A percentile compares a stretch with the other conserved stretches of the same genome.
These are phyloP conservation scores for Puccinia coronata DNA, from an alignment of 1,284 basidiomycete species.

Conservation along the genomic window DNA sequence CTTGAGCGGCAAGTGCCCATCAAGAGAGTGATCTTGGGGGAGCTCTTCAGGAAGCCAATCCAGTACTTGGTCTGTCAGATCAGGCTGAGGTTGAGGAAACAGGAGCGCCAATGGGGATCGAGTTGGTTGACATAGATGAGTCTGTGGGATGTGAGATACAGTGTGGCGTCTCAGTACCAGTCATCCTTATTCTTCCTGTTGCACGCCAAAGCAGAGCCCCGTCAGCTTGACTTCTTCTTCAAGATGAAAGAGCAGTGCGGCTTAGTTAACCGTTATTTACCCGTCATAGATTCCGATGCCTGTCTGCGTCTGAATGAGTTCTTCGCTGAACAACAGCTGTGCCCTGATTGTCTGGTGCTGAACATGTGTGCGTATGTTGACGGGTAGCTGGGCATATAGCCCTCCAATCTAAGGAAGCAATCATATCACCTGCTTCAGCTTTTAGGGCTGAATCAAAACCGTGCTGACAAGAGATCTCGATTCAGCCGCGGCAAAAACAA, in stretches of 20 bases:
- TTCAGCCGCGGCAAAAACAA: background rate
- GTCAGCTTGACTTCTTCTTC: background rate
- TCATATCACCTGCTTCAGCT: too few relatives aligned
- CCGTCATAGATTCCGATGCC: too few relatives aligned
- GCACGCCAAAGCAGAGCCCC: too few relatives aligned
- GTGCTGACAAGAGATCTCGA: background rate
- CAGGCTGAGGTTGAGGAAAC: slow-evolving; percentile 65
- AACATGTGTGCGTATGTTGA: slow-evolving; percentile 23
- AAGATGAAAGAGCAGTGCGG: slow-evolving; percentile 56
- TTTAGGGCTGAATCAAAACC: too few relatives aligned
- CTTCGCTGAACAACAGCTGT: slow-evolving; percentile 69
- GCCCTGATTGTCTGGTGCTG: slow-evolving; percentile 53
- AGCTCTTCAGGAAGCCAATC: slow-evolving; percentile 85
- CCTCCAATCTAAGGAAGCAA: slow-evolving; percentile 25
- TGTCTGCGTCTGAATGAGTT: slow-evolving; percentile 68
- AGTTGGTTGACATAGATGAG: slow-evolving; percentile 74
- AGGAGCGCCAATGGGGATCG: slow-evolving; percentile 62
- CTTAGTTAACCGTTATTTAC: too few relatives aligned
- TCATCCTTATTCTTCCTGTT: slow-evolving; percentile 75
- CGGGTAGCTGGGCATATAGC: background rate
- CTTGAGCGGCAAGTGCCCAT: slow-evolving; percentile 58
- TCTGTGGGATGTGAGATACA: slow-evolving; percentile 80
- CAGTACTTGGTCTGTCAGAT: slow-evolving; percentile 84
- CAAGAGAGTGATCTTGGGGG: too few relatives aligned
- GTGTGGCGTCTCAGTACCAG: slow-evolving; percentile 70